Evolutionary conservation across 441 rosid genomes (phyloP), one percentile per base, ranked within the genome.

Genomic region (Adansonia madagascariensis): DNA sequence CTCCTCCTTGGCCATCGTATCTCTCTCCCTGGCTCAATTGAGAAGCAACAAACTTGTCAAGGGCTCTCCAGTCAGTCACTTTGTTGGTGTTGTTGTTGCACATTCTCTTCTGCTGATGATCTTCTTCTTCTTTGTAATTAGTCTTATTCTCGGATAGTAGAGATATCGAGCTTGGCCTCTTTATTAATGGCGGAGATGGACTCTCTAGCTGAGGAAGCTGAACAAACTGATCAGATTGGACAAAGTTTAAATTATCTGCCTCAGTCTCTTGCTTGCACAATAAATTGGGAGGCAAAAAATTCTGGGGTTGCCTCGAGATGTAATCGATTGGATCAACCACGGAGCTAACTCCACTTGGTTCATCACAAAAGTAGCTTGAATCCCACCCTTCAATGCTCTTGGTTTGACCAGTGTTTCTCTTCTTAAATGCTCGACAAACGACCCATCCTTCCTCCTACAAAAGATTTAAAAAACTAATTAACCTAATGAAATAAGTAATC

Each of bases 391-490:
- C 91, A 4, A 78, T 62, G 84, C 57, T 85, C 83, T 92, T 92
- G 74, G 61, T 67, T 78, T 84, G 91, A 9, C 86, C 86, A 17
- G 83, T 75, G 85, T 81, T 27, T 87, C 90, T 65, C 83, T 94
- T 94, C 89, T 89, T 94, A 86, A 94, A 94, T 46, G 97, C 98
- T 8, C 98, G 88, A 78, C 98, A 94, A 62, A 94, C 97, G 14
- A 94, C 98, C 97, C 98, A 94, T 81, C 98, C 98, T 85, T 94
- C 98, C 85, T 94, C 98, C 98, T 94, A 90, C 74, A 56, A 77
- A 17, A 49, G 66, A 71, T 41, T 43, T 18, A 41, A 22, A 3
- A 47, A 20, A 68, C 1, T 12, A 41, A 8, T 60, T 3, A 60
- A 43, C 3, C 41, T 17, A 1, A 67, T 72, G 49, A 27, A 4